A percentile compares a stretch with the other conserved stretches of the same genome.
phyloP scores from a whole-genome alignment of 768 basidiomycete genomes.

The Rhizopogon vulgaris region DNA sequence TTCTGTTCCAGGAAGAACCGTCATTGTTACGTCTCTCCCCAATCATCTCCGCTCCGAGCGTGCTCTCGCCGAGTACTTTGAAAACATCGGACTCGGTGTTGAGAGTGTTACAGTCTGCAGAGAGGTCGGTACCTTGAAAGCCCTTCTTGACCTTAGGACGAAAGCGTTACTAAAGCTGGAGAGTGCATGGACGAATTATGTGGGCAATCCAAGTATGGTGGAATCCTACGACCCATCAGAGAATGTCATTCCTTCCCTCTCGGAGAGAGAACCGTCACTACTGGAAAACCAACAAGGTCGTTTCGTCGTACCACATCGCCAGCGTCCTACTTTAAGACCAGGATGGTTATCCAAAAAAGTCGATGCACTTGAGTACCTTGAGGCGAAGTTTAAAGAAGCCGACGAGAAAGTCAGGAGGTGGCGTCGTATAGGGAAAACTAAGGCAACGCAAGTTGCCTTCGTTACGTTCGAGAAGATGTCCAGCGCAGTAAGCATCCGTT shows the following conservation, averaged over 20 bases:
- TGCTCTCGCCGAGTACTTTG: slow-evolving; percentile 88
- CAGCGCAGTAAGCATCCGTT: slow-evolving; percentile 56
- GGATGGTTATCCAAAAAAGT: slow-evolving; percentile 72
- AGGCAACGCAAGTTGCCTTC: slow-evolving; percentile 80
- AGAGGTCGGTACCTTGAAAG: slow-evolving; percentile 69
- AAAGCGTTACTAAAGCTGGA: slow-evolving; percentile 77
- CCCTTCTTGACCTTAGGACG: slow-evolving; percentile 74
- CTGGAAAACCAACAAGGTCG: slow-evolving; percentile 48
- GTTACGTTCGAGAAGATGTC: slow-evolving; percentile 97
- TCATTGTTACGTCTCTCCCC: slow-evolving; percentile 82
- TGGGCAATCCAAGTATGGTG: slow-evolving; percentile 89
- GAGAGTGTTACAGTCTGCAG: slow-evolving; percentile 90
- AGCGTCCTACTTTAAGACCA: slow-evolving; percentile 70
- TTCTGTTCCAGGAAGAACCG: slow-evolving; percentile 89
- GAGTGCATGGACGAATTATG: slow-evolving; percentile 80
- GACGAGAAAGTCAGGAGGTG: slow-evolving; percentile 80
- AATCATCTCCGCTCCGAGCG: slow-evolving; percentile 80
- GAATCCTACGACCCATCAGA: slow-evolving; percentile 74
- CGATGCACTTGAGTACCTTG: slow-evolving; percentile 87
- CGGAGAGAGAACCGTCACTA: slow-evolving; percentile 45
- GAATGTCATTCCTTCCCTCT: slow-evolving; percentile 39
- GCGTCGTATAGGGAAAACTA: slow-evolving; percentile 68
- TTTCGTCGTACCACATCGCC: slow-evolving; percentile 68
- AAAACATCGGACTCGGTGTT: slow-evolving; percentile 78
- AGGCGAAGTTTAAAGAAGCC: slow-evolving; percentile 69